Conservation (phyloP, 345 rosid genomes). For the Psidium friedrichsthalianum region DNA sequence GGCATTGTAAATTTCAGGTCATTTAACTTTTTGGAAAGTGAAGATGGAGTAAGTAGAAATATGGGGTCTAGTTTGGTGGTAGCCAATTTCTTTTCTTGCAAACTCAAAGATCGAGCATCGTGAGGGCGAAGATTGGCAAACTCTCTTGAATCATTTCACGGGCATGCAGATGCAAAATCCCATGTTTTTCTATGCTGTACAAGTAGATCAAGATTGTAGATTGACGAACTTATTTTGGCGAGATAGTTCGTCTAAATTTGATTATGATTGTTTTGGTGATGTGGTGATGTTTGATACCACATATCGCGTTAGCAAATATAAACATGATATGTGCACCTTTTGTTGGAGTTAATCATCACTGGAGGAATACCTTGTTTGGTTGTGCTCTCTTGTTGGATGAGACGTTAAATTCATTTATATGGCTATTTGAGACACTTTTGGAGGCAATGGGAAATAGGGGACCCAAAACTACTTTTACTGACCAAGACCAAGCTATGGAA, state of each 20-base stretch:
- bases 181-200: not conserved
- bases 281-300: not conserved
- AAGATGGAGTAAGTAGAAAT: not conserved
- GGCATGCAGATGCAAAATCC: not conserved
- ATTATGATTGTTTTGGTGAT: not conserved
- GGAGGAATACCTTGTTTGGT: not conserved
- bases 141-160: not conserved
- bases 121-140: not conserved
- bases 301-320: not conserved
- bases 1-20: not conserved
- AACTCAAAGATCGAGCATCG: not conserved
- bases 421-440: not conserved
- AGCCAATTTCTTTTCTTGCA: not conserved
- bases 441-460: not conserved
- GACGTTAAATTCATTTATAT: not conserved
- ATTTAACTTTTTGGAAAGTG: not conserved
- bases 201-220: not conserved
- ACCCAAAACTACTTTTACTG: not conserved
- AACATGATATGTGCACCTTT: not conserved
- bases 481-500: not conserved
- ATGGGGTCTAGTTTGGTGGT: not conserved
- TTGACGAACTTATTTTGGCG: not conserved
- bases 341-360: not conserved
- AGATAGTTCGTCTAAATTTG: not conserved
- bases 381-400: not conserved